Evolutionary conservation across 129 eudicot species (phyloP).

Genomic region (Arctium lappa): DNA sequence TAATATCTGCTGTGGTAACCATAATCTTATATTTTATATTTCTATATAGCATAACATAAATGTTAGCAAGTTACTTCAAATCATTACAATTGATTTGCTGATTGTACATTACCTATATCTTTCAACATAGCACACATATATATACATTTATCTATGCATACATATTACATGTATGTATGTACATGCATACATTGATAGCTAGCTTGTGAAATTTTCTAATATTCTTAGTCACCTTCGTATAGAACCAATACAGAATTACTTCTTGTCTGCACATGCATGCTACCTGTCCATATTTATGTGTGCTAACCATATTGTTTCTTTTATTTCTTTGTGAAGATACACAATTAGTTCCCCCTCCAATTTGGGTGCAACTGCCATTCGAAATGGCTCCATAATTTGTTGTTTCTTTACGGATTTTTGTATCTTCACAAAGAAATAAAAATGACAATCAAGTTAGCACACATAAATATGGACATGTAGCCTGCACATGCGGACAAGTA

Average conservation of each 20-base stretch:
- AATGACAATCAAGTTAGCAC: background rate
- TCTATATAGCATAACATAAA: background rate
- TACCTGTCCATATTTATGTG: background rate
- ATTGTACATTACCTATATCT: background rate
- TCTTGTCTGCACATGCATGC: background rate
- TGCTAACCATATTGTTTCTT: background rate
- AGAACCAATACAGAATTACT: background rate
- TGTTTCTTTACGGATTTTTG: background rate
- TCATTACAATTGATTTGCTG: background rate
- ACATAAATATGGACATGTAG: background rate
- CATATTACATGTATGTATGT: background rate
- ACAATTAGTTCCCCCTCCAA: background rate
- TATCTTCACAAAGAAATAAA: no score
- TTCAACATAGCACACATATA: background rate
- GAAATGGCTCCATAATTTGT: background rate
- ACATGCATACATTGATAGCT: background rate
- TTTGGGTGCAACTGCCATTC: background rate
- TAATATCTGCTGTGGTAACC: background rate
- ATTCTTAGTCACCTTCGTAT: background rate
- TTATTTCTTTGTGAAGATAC: background rate
- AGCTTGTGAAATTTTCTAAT: background rate
- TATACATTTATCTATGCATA: background rate
- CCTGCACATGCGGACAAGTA: background rate
- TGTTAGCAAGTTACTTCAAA: background rate
- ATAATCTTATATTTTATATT: background rate